Conservation (phyloP, 129 eudicot species). For the Artemisia tridentata region DNA sequence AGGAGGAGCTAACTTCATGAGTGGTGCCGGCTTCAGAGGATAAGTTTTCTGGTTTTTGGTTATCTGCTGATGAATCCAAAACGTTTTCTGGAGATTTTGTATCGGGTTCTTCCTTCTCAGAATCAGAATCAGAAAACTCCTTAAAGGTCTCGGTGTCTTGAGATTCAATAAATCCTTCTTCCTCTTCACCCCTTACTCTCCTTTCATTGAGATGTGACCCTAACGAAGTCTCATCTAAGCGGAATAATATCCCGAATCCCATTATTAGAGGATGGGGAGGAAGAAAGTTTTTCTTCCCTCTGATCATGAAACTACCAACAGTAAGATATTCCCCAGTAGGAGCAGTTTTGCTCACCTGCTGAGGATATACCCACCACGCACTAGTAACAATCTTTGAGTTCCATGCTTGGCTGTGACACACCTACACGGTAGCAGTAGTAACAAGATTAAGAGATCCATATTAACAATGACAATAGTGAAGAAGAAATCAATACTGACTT, state of each 20-base stretch:
- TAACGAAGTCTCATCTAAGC: constrained; percentile 90
- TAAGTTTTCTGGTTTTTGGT: constrained; percentile 15
- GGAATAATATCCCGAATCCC: constrained; percentile 93
- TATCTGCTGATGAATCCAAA: constrained; percentile 31
- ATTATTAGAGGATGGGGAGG: constrained; percentile 94
- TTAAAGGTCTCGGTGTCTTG: constrained; percentile 45
- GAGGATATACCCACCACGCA: constrained; percentile 99
- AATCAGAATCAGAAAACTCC: constrained; percentile 71
- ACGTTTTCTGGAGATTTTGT: constrained; percentile 26
- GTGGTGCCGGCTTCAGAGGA: constrained; percentile 22
- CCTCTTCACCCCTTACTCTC: constrained; percentile 95
- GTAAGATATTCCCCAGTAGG: constrained; percentile 99
- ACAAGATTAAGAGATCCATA: neutral
- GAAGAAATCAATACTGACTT: constrained; percentile 29
- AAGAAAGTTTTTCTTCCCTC: constrained; percentile 93
- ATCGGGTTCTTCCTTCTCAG: constrained; percentile 59
- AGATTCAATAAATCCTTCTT: constrained; percentile 51
- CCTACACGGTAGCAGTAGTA: constrained; percentile 37
- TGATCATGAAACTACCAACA: constrained; percentile 97
- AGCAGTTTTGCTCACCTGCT: constrained; percentile 96
- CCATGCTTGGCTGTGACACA: constrained; percentile 99
- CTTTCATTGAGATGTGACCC: constrained; percentile 95
- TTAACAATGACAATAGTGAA: neutral
- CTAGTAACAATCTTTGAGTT: constrained; percentile 96
- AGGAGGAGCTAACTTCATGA: constrained; percentile 18